Percentiles rank a stretch among this genome's conserved stretches.
phyloP scores from a whole-genome alignment of 768 basidiomycete species.

The Psilocybe tampanensis region DNA sequence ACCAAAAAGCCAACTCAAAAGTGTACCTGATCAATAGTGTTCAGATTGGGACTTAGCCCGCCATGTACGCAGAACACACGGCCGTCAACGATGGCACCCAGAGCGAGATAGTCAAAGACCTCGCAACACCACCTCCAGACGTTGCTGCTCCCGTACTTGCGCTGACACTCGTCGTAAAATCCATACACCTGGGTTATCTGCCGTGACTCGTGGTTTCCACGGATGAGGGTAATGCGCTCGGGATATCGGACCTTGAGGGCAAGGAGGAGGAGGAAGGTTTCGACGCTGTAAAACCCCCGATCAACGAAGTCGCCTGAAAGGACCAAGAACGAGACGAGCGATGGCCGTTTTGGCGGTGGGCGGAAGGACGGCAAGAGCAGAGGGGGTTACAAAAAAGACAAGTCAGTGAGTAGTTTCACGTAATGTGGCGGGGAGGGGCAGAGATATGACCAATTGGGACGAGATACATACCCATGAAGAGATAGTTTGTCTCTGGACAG shows the following conservation, averaged over 20 bases:
- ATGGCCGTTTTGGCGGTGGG: conserved; percentile 3
- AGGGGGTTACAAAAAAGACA: conserved; percentile 3
- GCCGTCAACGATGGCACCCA: conserved; percentile 96
- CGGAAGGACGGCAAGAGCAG: background rate
- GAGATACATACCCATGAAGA: conserved; percentile 83
- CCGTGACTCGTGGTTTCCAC: conserved; percentile 96
- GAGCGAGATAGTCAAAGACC: conserved; percentile 94
- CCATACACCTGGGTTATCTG: conserved; percentile 98
- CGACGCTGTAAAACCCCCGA: conserved; percentile 95
- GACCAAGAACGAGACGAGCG: no score
- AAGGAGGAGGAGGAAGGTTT: conserved; percentile 92
- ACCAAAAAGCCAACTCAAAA: no score
- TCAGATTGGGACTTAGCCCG: conserved; percentile 88
- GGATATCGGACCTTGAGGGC: conserved; percentile 97
- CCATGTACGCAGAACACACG: conserved; percentile 98
- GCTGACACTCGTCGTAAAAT: conserved; percentile 94
- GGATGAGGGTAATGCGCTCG: conserved; percentile 94
- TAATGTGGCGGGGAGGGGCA: no score
- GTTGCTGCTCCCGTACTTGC: conserved; percentile 92
- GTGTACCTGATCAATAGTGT: conserved; percentile 84
- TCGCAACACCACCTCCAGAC: conserved; percentile 99
- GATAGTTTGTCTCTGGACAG: conserved; percentile 92
- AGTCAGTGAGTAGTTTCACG: background rate
- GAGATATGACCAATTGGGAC: background rate
- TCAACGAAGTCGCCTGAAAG: conserved; percentile 99